Conservation (phyloP, 164 flowering plant species). For the Dillenia suffruticosa region DNA sequence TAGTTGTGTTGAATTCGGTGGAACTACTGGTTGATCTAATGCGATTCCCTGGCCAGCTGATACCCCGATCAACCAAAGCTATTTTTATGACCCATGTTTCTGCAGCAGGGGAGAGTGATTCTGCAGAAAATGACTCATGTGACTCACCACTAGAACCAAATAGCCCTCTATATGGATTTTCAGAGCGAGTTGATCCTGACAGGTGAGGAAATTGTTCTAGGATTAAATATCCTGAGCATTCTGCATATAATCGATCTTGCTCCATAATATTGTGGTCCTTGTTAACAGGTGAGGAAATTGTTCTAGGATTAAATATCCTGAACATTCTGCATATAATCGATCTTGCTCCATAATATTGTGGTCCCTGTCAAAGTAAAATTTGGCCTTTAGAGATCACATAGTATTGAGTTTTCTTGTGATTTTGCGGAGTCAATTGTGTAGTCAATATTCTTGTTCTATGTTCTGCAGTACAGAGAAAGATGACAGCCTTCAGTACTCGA, state of each 20-base stretch:
- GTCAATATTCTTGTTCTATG: slow-evolving; percentile 8
- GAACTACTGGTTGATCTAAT: slow-evolving; percentile 93
- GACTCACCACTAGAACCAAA: slow-evolving; percentile 98
- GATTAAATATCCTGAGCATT: background rate
- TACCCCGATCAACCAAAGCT: slow-evolving; percentile 81
- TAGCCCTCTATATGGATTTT: slow-evolving; percentile 84
- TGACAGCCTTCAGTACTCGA: slow-evolving; percentile 55
- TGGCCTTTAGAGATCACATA: background rate
- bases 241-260: background rate
- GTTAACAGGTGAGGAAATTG: background rate
- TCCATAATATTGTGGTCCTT: background rate
- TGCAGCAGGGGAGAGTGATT: slow-evolving; percentile 96
- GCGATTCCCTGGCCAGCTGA: slow-evolving; percentile 92
- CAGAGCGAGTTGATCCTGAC: slow-evolving; percentile 69
- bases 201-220: slow-evolving; percentile 34
- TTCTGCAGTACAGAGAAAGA: slow-evolving; percentile 64
- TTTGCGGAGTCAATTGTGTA: background rate
- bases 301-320: background rate
- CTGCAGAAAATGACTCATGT: slow-evolving; percentile 99
- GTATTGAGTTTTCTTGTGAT: background rate
- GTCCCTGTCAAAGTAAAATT: background rate
- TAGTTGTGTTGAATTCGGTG: slow-evolving; percentile 75
- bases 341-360: background rate
- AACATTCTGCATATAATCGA: background rate
- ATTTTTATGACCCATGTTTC: slow-evolving; percentile 80